Conservation (phyloP, 2,329 filamentous ascomycete species). For the Biscogniauxia mediterranea region DNA sequence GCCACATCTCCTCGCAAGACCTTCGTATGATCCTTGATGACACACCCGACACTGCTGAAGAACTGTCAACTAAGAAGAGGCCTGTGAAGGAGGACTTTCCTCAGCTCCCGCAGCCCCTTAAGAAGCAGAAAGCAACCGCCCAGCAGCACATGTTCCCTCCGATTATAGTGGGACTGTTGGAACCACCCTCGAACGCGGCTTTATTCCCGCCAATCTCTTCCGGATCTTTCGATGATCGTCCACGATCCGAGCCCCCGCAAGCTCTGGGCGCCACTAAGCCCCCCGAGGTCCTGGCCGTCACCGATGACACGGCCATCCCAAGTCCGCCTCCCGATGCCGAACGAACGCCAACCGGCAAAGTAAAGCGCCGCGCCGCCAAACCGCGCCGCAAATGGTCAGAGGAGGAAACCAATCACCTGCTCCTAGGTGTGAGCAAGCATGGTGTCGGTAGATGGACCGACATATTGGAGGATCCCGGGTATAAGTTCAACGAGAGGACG, state of each 20-base stretch:
- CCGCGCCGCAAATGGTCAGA: conserved; percentile 63
- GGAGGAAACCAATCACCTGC: conserved; percentile 60
- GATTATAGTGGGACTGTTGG: conserved; percentile 63
- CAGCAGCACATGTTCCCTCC: conserved; percentile 58
- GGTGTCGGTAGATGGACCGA: conserved; percentile 65
- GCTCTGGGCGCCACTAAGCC: conserved; percentile 38
- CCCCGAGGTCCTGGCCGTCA: conserved; percentile 25
- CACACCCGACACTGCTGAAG: conserved; percentile 41
- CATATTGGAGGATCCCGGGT: conserved; percentile 60
- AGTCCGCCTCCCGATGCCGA: conserved; percentile 31
- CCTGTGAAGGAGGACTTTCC: conserved; percentile 60
- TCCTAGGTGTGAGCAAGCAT: conserved; percentile 60
- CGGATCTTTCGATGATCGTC: conserved; percentile 50
- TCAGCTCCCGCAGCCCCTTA: conserved; percentile 62
- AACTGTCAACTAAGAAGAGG: conserved; percentile 54
- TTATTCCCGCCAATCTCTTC: conserved; percentile 64
- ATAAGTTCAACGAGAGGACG: conserved; percentile 59
- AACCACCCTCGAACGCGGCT: conserved; percentile 59
- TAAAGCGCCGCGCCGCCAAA: conserved; percentile 55
- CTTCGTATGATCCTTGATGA: conserved; percentile 48
- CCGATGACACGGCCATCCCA: conserved; percentile 26
- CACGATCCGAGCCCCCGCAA: conserved; percentile 41
- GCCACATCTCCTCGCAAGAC: conserved; percentile 41
- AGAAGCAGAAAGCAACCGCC: conserved; percentile 59
- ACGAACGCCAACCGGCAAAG: conserved; percentile 37